Conservation (phyloP, 208 protist species). For the Crithidia sp. region DNA sequence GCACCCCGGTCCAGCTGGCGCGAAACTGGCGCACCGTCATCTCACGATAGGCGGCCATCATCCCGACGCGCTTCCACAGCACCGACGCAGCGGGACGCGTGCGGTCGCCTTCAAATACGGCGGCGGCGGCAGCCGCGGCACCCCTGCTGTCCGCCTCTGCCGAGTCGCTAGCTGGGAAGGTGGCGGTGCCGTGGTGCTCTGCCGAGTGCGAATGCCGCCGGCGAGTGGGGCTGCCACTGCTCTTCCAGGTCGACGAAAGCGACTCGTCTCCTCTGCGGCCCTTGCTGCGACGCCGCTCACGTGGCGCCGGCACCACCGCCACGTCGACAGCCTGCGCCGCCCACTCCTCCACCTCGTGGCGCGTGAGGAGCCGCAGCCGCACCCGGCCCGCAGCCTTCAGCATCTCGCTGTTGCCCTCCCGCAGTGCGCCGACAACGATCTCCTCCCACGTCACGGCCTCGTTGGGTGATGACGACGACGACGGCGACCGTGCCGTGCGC, state of each 20-base stretch:
- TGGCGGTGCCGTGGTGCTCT: background rate
- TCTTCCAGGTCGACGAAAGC: conserved; percentile 1
- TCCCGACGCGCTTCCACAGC: conserved; percentile 18
- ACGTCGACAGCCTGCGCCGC: background rate
- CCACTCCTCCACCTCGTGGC: conserved; percentile 14
- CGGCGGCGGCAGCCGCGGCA: too few species aligned
- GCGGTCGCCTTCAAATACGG: background rate
- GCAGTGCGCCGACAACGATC: conserved; percentile 9
- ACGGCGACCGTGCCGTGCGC: background rate
- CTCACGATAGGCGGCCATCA: conserved; percentile 28
- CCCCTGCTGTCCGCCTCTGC: too few species aligned
- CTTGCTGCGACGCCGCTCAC: background rate
- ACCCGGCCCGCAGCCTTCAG: background rate
- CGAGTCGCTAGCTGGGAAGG: too few species aligned
- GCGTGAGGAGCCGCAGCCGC: conserved; percentile 5
- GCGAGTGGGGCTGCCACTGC: background rate
- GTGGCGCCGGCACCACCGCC: background rate
- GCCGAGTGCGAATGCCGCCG: background rate
- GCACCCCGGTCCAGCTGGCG: conserved; percentile 24
- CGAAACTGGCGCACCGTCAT: conserved; percentile 34
- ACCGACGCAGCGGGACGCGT: background rate
- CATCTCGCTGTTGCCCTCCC: background rate
- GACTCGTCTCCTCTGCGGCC: background rate
- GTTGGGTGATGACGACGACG: too few species aligned
- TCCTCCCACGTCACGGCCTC: conserved; percentile 12